phyloP scores from a whole-genome alignment of 2,329 filamentous ascomycete species.

The Fusarium humuli region DNA sequence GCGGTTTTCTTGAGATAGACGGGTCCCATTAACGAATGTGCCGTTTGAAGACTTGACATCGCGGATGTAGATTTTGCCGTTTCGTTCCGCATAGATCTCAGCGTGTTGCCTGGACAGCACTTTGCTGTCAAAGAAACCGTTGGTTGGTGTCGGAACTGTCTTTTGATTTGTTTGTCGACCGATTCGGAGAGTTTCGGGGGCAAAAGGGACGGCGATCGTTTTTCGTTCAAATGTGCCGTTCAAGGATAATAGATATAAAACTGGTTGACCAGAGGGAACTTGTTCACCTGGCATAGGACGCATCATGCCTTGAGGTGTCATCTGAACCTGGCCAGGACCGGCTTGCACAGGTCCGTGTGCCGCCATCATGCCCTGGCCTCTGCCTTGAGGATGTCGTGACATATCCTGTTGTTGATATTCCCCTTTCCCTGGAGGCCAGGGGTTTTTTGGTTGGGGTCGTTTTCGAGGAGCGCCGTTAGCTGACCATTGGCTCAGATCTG shows the following conservation, averaged over 20 bases:
- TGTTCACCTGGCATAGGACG: slow-evolving; percentile 74
- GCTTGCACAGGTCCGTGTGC: slow-evolving; percentile 51
- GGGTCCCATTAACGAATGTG: slow-evolving; percentile 94
- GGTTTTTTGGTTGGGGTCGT: slow-evolving; percentile 62
- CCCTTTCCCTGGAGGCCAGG: slow-evolving; percentile 62
- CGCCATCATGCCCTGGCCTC: slow-evolving; percentile 56
- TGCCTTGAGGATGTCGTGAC: slow-evolving; percentile 57
- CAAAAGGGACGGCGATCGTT: slow-evolving; percentile 92
- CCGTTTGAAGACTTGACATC: slow-evolving; percentile 99
- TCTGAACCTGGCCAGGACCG: slow-evolving; percentile 50
- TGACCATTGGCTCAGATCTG: slow-evolving; percentile 64
- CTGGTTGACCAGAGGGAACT: slow-evolving; percentile 73
- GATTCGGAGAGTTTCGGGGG: slow-evolving; percentile 93
- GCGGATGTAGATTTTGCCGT: slow-evolving; percentile 93
- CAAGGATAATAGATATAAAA: slow-evolving; percentile 87
- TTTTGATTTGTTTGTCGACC: slow-evolving; percentile 98
- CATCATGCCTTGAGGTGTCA: slow-evolving; percentile 62
- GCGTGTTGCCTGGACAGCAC: slow-evolving; percentile 96
- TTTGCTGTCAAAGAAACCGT: slow-evolving; percentile 98
- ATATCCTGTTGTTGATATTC: slow-evolving; percentile 62
- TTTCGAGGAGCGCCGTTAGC: slow-evolving; percentile 62
- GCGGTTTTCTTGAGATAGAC: slow-evolving; percentile 91
- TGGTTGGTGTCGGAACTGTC: slow-evolving; percentile 88
- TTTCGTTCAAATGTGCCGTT: slow-evolving; percentile 98
- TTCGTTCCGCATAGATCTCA: slow-evolving; percentile 88